phyloP scores from a whole-genome alignment of 164 flowering plant species.

The Liquidambar formosana region DNA sequence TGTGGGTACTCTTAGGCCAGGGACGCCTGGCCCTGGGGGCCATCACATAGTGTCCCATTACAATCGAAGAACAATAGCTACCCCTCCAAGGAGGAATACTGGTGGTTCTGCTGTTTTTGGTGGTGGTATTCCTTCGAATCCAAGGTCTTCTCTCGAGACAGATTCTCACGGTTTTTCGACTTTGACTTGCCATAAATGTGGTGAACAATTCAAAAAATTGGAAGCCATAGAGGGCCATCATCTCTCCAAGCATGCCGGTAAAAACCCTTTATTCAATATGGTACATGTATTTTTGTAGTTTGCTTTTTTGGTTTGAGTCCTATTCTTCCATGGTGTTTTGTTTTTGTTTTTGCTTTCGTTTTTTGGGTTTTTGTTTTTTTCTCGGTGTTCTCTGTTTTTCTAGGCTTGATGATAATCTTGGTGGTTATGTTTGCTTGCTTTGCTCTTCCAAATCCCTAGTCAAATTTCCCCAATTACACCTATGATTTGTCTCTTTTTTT shows the following conservation, averaged over 20 bases:
- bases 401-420: too few relatives aligned
- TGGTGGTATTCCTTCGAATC: neutral
- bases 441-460: too few relatives aligned
- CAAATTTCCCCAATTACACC: too few relatives aligned
- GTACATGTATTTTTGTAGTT: too few relatives aligned
- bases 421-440: too few relatives aligned
- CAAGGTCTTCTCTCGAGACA: neutral
- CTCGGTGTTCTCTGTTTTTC: too few relatives aligned
- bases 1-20: constrained; percentile 17
- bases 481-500: too few relatives aligned
- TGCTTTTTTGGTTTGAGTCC: too few relatives aligned
- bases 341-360: neutral
- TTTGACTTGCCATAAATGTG: constrained; percentile 36
- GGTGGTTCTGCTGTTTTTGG: neutral
- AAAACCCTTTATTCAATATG: neutral
- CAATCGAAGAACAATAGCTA: neutral
- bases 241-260: constrained; percentile 48
- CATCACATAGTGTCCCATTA: neutral
- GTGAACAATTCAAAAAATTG: constrained; percentile 24
- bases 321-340: too few relatives aligned
- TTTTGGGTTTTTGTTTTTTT: neutral
- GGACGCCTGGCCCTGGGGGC: constrained; percentile 20
- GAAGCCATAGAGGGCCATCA: constrained; percentile 42
- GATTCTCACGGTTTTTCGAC: neutral
- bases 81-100: neutral